Base-by-base conservation (phyloP, 352 stramenopile species). In the Globisporangium polare region DNA sequence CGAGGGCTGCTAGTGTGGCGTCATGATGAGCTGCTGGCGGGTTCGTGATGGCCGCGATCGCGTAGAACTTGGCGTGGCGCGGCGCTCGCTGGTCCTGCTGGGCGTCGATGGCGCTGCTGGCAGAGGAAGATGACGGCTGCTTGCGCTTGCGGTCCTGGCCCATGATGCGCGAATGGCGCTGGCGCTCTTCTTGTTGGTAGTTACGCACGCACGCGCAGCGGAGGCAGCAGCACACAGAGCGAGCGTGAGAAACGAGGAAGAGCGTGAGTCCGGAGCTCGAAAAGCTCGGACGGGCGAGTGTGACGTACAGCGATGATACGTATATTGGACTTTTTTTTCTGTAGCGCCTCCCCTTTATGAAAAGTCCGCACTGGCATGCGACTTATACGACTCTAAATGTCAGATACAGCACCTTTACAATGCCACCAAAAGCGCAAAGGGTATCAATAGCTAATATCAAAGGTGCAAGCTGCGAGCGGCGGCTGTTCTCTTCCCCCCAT, bases 91-190 rank as follows among this genome's bases (percentile, higher is more conserved):
- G 58, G 9, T 58, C 9, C 8, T 26, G 37, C 3, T 37, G 33
- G 18, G 53, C 10, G 7, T 31, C 2, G n/a, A 24, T 8, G 31
- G 5, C 27, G 27, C 13, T 49, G 35, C n/a, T 39, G 5, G 24
- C n/a, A 6, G 3, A 33, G 50, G 22, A 3, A 26, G 3, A 31
- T 5, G 60, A 29, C 26, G 31, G 53, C 31, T 57, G 46, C 53
- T 66, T 61, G 53, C 60, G 60, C 60, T 66, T 66, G 60, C 60
- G 60, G 33, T 66, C 60, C 8, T 18, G 20, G 37, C 37, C 58
- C 58, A 64, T 62, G 46, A 37, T 31, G 52, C 47, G 17, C 47
- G 10, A 53, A 24, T 53, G 26, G 24, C 2, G 15, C 17, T 22
- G 46, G 3, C 8, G 13, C 20, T 45, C n/a, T n/a, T n/a, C n/a